Evolutionary conservation across 2,329 filamentous ascomycete genomes (phyloP).

Genomic region (Clonostachys rhizophaga): DNA sequence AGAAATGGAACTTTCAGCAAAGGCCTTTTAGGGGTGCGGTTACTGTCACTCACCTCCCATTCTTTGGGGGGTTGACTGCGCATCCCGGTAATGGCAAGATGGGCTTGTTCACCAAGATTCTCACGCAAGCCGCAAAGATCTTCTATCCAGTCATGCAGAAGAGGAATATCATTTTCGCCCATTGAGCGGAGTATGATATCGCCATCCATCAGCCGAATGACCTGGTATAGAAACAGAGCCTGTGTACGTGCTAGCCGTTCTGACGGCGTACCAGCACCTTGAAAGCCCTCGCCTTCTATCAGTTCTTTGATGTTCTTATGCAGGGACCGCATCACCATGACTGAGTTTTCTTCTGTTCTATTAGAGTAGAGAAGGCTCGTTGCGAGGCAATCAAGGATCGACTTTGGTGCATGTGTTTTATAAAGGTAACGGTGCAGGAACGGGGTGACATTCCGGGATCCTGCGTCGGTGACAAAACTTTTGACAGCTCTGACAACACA

Average conservation of each 20-base stretch:
- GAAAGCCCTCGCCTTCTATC: neutral
- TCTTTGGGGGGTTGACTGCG: neutral
- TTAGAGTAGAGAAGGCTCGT: constrained; percentile 18
- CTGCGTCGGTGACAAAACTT: constrained; percentile 14
- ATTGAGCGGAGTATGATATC: constrained; percentile 30
- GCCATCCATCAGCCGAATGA: constrained; percentile 44
- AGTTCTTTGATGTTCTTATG: constrained; percentile 2
- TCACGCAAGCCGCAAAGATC: constrained; percentile 9
- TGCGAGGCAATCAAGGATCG: constrained; percentile 21
- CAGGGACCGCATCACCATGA: constrained; percentile 18
- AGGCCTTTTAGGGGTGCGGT: no score
- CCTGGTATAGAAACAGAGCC: constrained; percentile 42
- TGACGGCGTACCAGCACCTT: constrained; percentile 6
- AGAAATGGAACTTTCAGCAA: neutral
- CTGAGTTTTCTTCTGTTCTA: constrained; percentile 15
- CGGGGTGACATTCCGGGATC: constrained; percentile 15
- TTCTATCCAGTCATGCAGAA: constrained; percentile 13
- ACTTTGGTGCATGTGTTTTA: constrained; percentile 12
- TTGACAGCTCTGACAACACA: constrained; percentile 16
- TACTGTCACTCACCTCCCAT: neutral
- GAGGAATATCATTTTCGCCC: constrained; percentile 19
- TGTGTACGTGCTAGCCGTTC: constrained; percentile 36
- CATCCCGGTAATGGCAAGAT: neutral
- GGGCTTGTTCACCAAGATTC: neutral
- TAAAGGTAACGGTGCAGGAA: constrained; percentile 22